Base-by-base conservation (phyloP, 306 rosid genomes). In the Styphnolobium japonicum region DNA sequence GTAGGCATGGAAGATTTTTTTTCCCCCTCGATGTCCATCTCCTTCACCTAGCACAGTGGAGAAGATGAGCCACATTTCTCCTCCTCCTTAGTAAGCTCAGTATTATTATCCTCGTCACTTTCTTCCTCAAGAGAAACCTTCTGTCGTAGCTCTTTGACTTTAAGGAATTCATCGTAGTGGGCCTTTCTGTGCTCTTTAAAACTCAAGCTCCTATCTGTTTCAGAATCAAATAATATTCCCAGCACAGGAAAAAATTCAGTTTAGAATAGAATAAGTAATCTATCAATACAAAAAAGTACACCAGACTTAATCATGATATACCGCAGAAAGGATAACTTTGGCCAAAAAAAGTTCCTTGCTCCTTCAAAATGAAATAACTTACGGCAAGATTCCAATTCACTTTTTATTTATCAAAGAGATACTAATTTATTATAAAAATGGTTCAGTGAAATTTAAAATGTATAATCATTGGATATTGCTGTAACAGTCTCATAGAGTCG, bases 81-180 rank as follows among this genome's bases (percentile, higher is more conserved):
- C 39, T 46, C 42, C 67, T 10, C 9, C 40, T 74, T 57, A 0
- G 31, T 66, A 82, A 29, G 67, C 75, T 71, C 87, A 0, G 51
- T 10, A 22, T 46, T 53, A 6, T 81, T 52, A 5, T 82, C 89
- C 48, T 71, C 82, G 18, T 82, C 87, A 23, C 69, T 63, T 40
- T 71, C 80, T 10, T 77, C 81, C 33, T 69, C 86, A 57, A 80
- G 14, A 46, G 62, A 48, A 57, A 77, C 80, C 23, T 69, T 75
- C 68, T 55, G 19, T n/a, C 81, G 60, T 49, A 88, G 81, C 39
- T 80, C 89, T 69, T 81, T 83, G n/a, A 85, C 86, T 66, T 61
- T 85, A 27, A 55, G 83, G 42, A 76, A 88, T 70, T 85, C 91
- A 74, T 88, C 79, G 21, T 80, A 85, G 71, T 88, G 91, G 11